phyloP scores from a whole-genome alignment of 2,329 filamentous ascomycete genomes.

The Torrubiella hemipterigena region DNA sequence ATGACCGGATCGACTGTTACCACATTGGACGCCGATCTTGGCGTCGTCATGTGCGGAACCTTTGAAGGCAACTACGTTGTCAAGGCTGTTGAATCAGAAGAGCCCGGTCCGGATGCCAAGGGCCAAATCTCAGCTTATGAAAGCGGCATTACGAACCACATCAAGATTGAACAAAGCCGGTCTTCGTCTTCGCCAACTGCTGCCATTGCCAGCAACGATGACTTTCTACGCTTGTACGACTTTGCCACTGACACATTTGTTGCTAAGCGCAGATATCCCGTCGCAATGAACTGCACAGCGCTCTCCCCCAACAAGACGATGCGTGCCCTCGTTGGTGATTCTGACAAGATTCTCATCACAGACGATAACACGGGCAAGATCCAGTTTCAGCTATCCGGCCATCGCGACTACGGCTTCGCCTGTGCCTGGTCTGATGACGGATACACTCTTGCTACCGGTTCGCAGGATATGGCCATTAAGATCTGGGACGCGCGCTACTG shows the following conservation, averaged over 20 bases:
- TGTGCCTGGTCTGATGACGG: conserved; percentile 73
- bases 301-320: conserved; percentile 60
- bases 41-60: conserved; percentile 46
- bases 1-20: conserved; percentile 30
- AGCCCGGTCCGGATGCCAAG: conserved; percentile 21
- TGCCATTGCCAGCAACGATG: conserved; percentile 53
- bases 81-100: conserved; percentile 29
- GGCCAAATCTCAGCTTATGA: conserved; percentile 34
- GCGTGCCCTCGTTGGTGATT: conserved; percentile 62
- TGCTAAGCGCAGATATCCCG: conserved; percentile 38
- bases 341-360: conserved; percentile 51
- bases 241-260: conserved; percentile 46
- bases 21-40: conserved; percentile 38
- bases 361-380: conserved; percentile 54
- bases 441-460: conserved; percentile 63
- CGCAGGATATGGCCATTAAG: conserved; percentile 61
- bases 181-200: conserved; percentile 39
- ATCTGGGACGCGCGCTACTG: conserved; percentile 69
- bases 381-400: conserved; percentile 46
- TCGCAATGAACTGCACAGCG: conserved; percentile 61
- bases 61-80: conserved; percentile 45
- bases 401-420: conserved; percentile 61
- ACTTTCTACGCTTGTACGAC: conserved; percentile 45
- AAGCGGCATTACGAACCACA: conserved; percentile 53
- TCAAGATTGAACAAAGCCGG: conserved; percentile 44